Evolutionary conservation across 371 early-diverging fungal species (phyloP).

Genomic region (Encephalitozoon cuniculi): DNA sequence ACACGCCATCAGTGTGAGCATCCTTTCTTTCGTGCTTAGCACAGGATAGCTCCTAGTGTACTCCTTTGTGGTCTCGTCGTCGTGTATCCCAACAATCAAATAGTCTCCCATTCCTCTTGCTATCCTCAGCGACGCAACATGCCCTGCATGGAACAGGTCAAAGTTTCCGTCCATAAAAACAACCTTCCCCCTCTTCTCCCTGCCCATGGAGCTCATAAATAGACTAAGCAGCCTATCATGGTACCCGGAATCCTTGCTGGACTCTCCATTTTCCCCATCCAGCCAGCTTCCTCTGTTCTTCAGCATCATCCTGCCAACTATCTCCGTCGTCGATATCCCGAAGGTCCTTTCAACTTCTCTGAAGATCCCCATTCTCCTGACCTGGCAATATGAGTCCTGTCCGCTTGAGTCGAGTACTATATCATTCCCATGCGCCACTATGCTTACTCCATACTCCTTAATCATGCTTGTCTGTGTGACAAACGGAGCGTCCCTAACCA

Average conservation of each 20-base stretch:
- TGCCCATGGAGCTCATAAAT: constrained; percentile 10
- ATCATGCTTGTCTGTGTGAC: constrained; percentile 72
- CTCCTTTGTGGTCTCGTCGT: constrained; percentile 65
- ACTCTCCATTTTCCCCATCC: background rate
- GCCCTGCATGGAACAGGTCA: constrained; percentile 87
- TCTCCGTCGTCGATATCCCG: constrained; percentile 81
- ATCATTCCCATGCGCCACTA: constrained; percentile 86
- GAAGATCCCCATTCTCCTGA: constrained; percentile 65
- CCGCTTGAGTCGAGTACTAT: constrained; percentile 82
- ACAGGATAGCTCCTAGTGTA: background rate
- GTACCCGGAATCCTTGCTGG: background rate
- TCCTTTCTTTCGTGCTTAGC: constrained; percentile 17
- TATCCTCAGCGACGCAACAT: constrained; percentile 77
- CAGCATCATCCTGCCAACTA: constrained; percentile 83
- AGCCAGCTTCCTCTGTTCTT: background rate
- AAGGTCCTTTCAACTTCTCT: constrained; percentile 78
- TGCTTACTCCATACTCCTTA: constrained; percentile 73
- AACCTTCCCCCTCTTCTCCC: constrained; percentile 56
- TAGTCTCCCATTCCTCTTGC: constrained; percentile 75
- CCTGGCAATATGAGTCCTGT: constrained; percentile 79
- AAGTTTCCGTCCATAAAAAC: constrained; percentile 88
- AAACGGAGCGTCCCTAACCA: constrained; percentile 81
- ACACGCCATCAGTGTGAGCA: constrained; percentile 23
- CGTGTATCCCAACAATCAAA: constrained; percentile 80
- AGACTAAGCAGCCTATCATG: constrained; percentile 1